Conservation (phyloP, 148 eudicot genomes). For the Rhododendron mucronatum region DNA sequence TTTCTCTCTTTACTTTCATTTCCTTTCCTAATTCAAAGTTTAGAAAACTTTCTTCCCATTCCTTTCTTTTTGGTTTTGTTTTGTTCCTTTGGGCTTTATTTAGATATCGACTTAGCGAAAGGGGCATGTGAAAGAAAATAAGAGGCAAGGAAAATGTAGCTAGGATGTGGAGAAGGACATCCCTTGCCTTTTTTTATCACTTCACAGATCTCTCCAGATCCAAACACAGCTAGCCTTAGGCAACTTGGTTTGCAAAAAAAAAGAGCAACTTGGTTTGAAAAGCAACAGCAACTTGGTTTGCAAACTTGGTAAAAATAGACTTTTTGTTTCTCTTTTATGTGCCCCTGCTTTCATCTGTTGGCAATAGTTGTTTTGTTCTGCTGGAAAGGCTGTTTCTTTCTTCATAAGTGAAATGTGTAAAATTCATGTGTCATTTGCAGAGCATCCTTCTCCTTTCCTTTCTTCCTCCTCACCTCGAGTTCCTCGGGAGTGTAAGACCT, state of each 20-base stretch:
- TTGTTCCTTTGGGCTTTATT: neutral
- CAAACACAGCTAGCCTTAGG: neutral
- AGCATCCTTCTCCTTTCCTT: too few species aligned
- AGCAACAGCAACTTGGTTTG: neutral
- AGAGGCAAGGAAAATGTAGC: neutral
- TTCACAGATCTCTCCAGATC: neutral
- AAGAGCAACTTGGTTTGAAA: too few species aligned
- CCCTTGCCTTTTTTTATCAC: neutral
- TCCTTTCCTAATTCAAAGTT: neutral
- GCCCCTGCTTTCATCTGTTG: neutral
- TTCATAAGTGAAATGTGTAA: neutral
- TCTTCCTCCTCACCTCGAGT: too few species aligned
- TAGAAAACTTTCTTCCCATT: neutral
- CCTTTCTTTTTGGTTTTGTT: neutral
- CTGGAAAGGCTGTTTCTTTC: neutral
- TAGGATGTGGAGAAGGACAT: neutral
- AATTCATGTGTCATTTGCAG: neutral
- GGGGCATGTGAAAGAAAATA: neutral
- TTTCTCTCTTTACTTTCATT: neutral
- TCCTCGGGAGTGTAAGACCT: too few species aligned
- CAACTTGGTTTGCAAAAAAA: neutral
- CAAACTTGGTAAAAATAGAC: neutral
- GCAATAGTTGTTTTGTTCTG: neutral
- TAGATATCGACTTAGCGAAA: neutral
- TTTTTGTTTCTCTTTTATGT: neutral